A percentile compares a stretch with the other conserved stretches of the same genome.
These are phyloP conservation scores for Quercus wislizeni DNA, from an alignment of 306 rosid species.

Conservation along the genomic window DNA sequence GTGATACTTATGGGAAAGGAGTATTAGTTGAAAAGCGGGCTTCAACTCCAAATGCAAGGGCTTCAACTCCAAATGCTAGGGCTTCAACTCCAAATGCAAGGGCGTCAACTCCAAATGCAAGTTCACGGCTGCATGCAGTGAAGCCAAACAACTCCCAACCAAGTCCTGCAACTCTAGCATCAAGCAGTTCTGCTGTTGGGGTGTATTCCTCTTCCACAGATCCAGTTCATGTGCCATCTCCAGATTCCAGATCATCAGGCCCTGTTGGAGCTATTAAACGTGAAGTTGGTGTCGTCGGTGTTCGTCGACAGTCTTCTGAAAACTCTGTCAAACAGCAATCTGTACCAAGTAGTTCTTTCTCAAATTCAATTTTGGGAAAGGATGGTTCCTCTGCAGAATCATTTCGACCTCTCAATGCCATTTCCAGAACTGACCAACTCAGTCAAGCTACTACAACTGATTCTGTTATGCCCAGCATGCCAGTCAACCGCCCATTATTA, in stretches of 20 bases:
- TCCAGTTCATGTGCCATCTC: constrained; percentile 99
- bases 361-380: constrained; percentile 53
- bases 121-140: constrained; percentile 41
- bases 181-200: constrained; percentile 76
- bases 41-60: too few species aligned
- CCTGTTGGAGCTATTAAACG: constrained; percentile 95
- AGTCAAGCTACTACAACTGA: constrained; percentile 54
- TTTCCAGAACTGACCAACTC: constrained; percentile 56
- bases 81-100: too few species aligned
- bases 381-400: constrained; percentile 63
- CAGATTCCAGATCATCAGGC: constrained; percentile 86
- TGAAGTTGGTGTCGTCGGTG: constrained; percentile 92
- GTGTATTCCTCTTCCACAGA: constrained; percentile 93
- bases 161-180: constrained; percentile 41
- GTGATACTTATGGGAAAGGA: constrained; percentile 39
- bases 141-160: constrained; percentile 51
- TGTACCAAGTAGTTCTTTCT: constrained; percentile 51
- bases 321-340: constrained; percentile 47
- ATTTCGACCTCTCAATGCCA: constrained; percentile 49
- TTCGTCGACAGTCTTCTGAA: constrained; percentile 72
- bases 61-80: too few species aligned
- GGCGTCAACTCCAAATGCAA: constrained; percentile 20
- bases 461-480: constrained; percentile 46
- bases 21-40: constrained; percentile 47
- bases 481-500: constrained; percentile 49